These are phyloP conservation scores for Crithidia brevicula DNA, from an alignment of 208 protist species.

Conservation along the genomic window DNA sequence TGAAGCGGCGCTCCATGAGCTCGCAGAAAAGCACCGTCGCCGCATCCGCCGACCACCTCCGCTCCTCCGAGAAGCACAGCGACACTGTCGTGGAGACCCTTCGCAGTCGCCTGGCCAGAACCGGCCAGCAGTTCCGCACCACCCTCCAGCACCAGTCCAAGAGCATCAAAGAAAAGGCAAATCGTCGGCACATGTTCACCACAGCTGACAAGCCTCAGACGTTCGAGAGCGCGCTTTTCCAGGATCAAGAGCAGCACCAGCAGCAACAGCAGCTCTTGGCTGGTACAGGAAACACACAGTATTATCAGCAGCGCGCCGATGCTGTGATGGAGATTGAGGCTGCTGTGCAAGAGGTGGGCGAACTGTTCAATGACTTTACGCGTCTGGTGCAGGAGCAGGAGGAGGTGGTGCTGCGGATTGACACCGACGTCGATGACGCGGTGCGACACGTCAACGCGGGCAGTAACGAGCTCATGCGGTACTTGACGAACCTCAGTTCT, in stretches of 20 bases:
- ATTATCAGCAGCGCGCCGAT: constrained; percentile 83
- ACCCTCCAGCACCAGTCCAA: constrained; percentile 82
- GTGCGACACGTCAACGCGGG: constrained; percentile 91
- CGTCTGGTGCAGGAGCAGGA: constrained; percentile 93
- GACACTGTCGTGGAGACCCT: constrained; percentile 83
- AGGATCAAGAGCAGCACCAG: constrained; percentile 81
- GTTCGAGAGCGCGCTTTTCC: constrained; percentile 91
- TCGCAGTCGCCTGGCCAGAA: constrained; percentile 68
- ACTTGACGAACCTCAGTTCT: constrained; percentile 85
- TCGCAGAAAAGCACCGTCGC: constrained; percentile 48
- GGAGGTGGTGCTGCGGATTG: constrained; percentile 90
- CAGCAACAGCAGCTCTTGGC: constrained; percentile 75
- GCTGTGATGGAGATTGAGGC: constrained; percentile 90
- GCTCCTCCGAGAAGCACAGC: constrained; percentile 42
- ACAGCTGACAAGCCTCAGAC: constrained; percentile 75
- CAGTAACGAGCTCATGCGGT: constrained; percentile 92
- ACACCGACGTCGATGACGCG: constrained; percentile 84
- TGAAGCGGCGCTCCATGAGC: constrained; percentile 64
- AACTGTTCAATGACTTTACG: constrained; percentile 93
- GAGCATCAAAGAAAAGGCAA: constrained; percentile 75
- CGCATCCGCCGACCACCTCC: constrained; percentile 21
- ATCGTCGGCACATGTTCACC: constrained; percentile 82
- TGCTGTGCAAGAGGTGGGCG: constrained; percentile 88
- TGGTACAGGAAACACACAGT: constrained; percentile 67
- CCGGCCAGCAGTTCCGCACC: constrained; percentile 82